Percentiles rank a stretch among this genome's conserved stretches.
Evolutionary conservation across 805 yeast species (phyloP).

Genomic region (Yarrowia keelungensis): DNA sequence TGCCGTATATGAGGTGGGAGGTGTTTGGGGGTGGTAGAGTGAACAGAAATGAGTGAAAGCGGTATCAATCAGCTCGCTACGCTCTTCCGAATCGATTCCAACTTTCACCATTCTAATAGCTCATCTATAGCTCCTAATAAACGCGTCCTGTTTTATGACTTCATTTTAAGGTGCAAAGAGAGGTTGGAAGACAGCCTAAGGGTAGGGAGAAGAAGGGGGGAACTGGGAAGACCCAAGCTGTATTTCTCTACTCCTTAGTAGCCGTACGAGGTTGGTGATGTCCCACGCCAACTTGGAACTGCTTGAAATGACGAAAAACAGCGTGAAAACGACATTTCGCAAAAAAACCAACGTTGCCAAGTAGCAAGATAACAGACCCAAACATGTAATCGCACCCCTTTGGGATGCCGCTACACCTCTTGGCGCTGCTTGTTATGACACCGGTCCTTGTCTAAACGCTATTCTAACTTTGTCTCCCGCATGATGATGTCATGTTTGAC

Average conservation of each 20-base stretch:
- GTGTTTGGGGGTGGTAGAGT: background rate
- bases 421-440: constrained; percentile 32
- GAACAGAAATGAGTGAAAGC: no score
- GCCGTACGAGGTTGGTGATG: constrained; percentile 1
- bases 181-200: constrained; percentile 17
- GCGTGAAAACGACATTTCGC: no score
- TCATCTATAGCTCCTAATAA: background rate
- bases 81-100: no score
- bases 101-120: background rate
- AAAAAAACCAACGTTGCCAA: constrained; percentile 11
- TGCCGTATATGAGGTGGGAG: constrained; percentile 1
- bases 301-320: background rate
- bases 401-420: constrained; percentile 36
- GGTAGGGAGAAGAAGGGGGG: constrained; percentile 8
- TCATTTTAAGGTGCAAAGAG: background rate
- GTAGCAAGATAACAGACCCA: constrained; percentile 10
- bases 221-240: background rate
- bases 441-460: constrained; percentile 30
- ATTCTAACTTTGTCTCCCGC: background rate
- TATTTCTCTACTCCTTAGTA: background rate
- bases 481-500: constrained; percentile 16
- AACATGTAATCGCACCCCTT: background rate
- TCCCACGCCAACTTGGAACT: background rate
- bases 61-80: background rate
- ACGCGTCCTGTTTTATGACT: background rate